phyloP scores from a whole-genome alignment of 2,329 filamentous ascomycete genomes.

The Exutisphaerella laricina region DNA sequence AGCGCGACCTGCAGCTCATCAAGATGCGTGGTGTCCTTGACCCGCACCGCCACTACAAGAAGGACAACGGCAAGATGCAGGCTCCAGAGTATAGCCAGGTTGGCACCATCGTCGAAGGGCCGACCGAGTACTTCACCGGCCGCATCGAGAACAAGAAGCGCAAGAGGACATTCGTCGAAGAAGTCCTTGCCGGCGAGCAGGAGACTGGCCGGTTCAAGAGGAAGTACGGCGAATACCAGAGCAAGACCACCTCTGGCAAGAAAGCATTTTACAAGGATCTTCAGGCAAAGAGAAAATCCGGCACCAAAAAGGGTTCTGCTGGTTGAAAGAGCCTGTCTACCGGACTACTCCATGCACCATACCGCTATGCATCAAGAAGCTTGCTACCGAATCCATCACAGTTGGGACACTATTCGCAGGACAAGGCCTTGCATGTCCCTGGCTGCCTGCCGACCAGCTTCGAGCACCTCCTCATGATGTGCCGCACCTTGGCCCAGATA shows the following conservation, averaged over 20 bases:
- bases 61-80: conserved; percentile 64
- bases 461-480: conserved; percentile 60
- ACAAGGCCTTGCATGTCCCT: conserved; percentile 56
- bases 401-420: conserved; percentile 41
- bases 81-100: conserved; percentile 82
- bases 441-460: conserved; percentile 55
- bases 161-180: conserved; percentile 80
- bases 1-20: conserved; percentile 81
- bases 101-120: conserved; percentile 80
- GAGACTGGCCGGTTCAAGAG: conserved; percentile 68
- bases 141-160: conserved; percentile 81
- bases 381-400: conserved; percentile 26
- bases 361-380: conserved; percentile 5
- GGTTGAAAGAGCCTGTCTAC: conserved; percentile 20
- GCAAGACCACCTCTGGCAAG: conserved; percentile 76
- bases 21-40: conserved; percentile 86
- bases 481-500: conserved; percentile 56
- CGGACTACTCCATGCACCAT: conserved; percentile 3
- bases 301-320: conserved; percentile 31
- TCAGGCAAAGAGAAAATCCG: conserved; percentile 50
- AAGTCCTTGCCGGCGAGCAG: conserved; percentile 66
- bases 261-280: conserved; percentile 83
- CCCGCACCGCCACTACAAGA: conserved; percentile 86
- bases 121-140: conserved; percentile 78
- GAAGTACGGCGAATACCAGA: conserved; percentile 83